Base-by-base conservation (phyloP, 2,329 filamentous ascomycete species). In the Fusarium sp. region DNA sequence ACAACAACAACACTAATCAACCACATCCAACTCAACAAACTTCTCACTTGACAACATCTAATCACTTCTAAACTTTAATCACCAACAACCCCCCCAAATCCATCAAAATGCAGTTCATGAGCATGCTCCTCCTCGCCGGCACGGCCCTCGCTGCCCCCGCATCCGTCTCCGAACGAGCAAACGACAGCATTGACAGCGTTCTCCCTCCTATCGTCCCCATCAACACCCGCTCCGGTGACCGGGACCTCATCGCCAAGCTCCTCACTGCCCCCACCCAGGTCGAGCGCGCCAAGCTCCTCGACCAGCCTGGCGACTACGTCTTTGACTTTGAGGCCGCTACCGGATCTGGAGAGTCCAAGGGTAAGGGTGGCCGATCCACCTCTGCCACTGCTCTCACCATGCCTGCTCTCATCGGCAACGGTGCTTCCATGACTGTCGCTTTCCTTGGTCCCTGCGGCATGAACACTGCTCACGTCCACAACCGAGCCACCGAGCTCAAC, bases 371-470 rank as follows among this genome's bases (percentile, higher is more conserved):
- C 20, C 58, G 71, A 29, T 72, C 76, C 36, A 63, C 82, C 31
- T 75, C 80, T 6, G 82, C 84, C 36, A 82, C 82, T 54, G 76
- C 83, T 57, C 79, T 81, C 67, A 83, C 82, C 25, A 84, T 85
- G 76, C 84, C 84, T 0, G 82, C 83, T n/a, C 79, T 86, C 16
- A 80, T 84, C 59, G 81, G 82, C 62, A 84, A 81, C 27, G 81
- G 81, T 25, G 79, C 80, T 16, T 78, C 79, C 62, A 83, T 83
- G 78, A 82, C 83, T 2, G 76, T 86, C 16, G 84, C 82, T 46
- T 84, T 84, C 76, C 76, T 86, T 56, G 81, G 80, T 16, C 79
- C 79, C 27, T 86, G 83, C 74, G 83, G 82, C 61, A 82, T 86
- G 75, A 85, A 84, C 76, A 85, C 82, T 4, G 81, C 81, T 4